Evolutionary conservation across 768 basidiomycete species (phyloP), one percentile per base, ranked within the genome.

Genomic region (Xerocomellus amylosporus): DNA sequence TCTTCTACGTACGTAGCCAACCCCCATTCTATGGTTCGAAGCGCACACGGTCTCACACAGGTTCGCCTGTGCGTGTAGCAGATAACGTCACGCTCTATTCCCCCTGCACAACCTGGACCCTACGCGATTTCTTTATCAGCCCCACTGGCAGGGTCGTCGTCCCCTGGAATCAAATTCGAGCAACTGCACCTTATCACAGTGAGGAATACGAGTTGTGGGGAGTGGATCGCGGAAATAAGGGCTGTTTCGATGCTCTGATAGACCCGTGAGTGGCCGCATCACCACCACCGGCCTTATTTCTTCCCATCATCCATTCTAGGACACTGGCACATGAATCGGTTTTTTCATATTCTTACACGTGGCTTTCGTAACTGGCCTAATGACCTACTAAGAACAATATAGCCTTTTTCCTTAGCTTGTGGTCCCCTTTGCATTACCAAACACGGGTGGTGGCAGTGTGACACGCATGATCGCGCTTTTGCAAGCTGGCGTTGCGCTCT

Each of bases 191-290:
- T 68, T 13, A 56, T 69, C 44, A 55, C 58, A 19, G 60, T 68
- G 22, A 62, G 66, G 51, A 64, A 64, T 40, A 69, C 64, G 31
- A 66, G 66, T 45, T 40, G 46, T 15, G 67, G 64, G 33, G 67
- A 69, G 43, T 67, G 66, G 66, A 51, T 58, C 52, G 62, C 67
- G 10, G 66, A 68, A 47, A 57, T 68, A 39, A 55, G 56, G 45
- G 67, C 62, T 22, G 58, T 69, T 38, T 49, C 26, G 28, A 41
- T 47, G 42, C 34, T 45, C 39, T 63, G 59, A 63, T 37, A 37
- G 38, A 48, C 19, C 7, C 5, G 57, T 55, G 55, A 56, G 63
- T 65, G 19, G 5, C n/a, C 24, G 2, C 26, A 19, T 39, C 39
- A 15, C 20, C 15, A 5, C 10, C n/a, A n/a, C 41, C 17, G 14